Base-by-base conservation (phyloP, 2,329 filamentous ascomycete species). In the Myriangium duriaei region DNA sequence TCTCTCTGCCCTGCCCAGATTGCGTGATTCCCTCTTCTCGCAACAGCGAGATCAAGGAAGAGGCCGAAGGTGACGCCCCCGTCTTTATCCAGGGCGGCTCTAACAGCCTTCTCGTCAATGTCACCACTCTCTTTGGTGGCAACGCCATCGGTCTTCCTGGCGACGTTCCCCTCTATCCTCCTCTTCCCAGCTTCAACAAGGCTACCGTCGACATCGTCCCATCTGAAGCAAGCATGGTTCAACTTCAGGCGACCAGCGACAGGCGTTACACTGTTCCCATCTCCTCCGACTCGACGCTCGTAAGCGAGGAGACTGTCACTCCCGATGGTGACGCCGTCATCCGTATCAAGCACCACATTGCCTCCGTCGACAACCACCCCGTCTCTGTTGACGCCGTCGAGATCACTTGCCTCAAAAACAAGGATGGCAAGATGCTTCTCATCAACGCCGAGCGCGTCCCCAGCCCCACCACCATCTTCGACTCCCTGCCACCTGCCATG, bases 331-430 rank as follows among this genome's bases (percentile, higher is more conserved):
- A 76, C 30, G 63, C 70, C 41, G 54, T 77, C 3, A 54, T 78
- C 37, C 55, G 62, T 26, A 50, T 80, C 41, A 64, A 71, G 44
- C 57, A 81, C 26, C 64, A 73, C 45, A 67, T 81, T 43, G 65
- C 76, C 42, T 68, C 76, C 52, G 69, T 81, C 16, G 72, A 71
- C 41, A 57, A 65, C 37, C 47, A 56, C 39, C 44, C 45, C 12
- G 59, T 63, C 30, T 73, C 75, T 42, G 56, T 79, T 39, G 59
- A 71, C 31, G 64, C 60, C 17, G 64, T 84, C 41, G 67, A 71
- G 32, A 61, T 82, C 32, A 71, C 70, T 47, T 61, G 83, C 12
- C 63, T 84, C 53, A 71, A 76, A 61, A 72, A 70, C 1, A 63
- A 66, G 3, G 58, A 58, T 11, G 68, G 67, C 38, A 67, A 70